Base-by-base conservation (phyloP, 2,329 filamentous ascomycete genomes). In the Fusarium torulosum region DNA sequence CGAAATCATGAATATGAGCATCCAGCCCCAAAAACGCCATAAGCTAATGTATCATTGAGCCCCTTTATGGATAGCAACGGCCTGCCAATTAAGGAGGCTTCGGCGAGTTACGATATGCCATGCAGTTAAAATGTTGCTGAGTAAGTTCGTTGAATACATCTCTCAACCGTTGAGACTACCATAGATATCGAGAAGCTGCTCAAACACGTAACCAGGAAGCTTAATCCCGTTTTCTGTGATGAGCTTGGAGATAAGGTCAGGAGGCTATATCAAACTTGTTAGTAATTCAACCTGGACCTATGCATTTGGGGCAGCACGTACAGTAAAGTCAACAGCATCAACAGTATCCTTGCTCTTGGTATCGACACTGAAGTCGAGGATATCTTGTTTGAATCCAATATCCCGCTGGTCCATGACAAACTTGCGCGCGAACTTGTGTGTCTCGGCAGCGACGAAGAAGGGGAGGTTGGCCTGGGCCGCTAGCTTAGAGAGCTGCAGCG, bases 381-480 rank as follows among this genome's bases (percentile, higher is more conserved):
- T 86, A 33, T 88, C 85, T 79, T 97, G 93, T 75, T 91, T 86
- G 69, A 97, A 82, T 0, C 92, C 92, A 59, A 97, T 82, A 75
- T 96, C 92, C 60, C 90, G 88, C 79, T 97, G 93, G 66, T 90
- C 89, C 21, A 96, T 81, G 2, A 95, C 93, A 73, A 94, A 96
- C 55, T 96, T 85, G 73, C 94, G 87, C 44, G 96, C 93, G 76
- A 99, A 97, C 81, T 99, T 99, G 83, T 99, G 96, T 73, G 92
- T 96, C 82, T 99, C 96, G 2, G 91, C 91, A 7, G 96, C 94
- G 19, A 97, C 94, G 75, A 96, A 97, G 72, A 98, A 93, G 0
- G 91, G 91, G 66, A 92, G 90, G 38, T 90, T 88, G 43, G 83
- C 83, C 27, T 79, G 77, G 73, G 90, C 90, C 7, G 94, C 94